phyloP scores from a whole-genome alignment of 106 monocot genomes.

The Dendrobium huoshanense region DNA sequence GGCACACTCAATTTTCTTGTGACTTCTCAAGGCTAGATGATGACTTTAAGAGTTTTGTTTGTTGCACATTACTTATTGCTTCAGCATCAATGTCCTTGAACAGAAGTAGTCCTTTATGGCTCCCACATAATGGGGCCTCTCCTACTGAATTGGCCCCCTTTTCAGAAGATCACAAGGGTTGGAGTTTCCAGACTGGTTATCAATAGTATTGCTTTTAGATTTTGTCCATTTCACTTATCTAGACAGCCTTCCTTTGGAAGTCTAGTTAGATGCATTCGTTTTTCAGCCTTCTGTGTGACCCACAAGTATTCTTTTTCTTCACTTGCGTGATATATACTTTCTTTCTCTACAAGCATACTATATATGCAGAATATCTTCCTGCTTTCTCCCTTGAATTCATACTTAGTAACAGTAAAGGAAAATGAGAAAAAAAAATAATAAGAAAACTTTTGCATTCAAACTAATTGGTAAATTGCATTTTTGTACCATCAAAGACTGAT shows the following conservation, averaged over 20 bases:
- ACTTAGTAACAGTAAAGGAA: too few species aligned
- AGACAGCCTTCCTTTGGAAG: background rate
- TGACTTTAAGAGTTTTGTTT: background rate
- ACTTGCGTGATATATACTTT: background rate
- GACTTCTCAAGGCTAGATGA: background rate
- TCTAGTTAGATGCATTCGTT: background rate
- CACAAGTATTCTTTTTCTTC: background rate
- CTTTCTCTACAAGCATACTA: background rate
- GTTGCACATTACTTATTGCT: background rate
- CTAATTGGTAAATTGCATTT: background rate
- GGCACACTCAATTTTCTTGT: background rate
- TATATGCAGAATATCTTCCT: too few species aligned
- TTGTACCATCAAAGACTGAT: background rate
- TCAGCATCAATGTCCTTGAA: background rate
- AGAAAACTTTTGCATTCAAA: background rate
- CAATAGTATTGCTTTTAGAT: constrained; percentile 1
- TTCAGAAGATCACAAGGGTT: constrained; percentile 2
- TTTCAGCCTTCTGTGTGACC: background rate
- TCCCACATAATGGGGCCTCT: background rate
- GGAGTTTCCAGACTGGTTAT: constrained; percentile 2
- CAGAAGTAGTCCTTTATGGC: background rate
- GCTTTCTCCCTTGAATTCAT: too few species aligned
- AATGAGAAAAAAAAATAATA: background rate
- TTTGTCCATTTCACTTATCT: background rate
- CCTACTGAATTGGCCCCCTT: background rate